These are phyloP conservation scores for Prinsepia uniflora DNA, from an alignment of 306 rosid genomes.

Conservation along the genomic window DNA sequence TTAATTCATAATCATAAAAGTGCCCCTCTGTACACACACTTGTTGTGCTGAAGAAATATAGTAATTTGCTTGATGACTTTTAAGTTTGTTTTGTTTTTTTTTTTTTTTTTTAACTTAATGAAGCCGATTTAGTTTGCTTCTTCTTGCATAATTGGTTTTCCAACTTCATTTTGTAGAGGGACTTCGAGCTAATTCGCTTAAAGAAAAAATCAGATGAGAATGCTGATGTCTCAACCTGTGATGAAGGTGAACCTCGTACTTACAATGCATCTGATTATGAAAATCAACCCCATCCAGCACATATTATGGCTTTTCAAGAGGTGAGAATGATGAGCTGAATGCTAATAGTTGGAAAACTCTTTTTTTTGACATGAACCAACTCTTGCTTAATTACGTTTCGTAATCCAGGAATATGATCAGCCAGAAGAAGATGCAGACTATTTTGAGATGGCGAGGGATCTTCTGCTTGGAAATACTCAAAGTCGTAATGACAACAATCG, in stretches of 20 bases:
- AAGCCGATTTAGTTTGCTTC: neutral
- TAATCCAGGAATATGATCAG: constrained; percentile 6
- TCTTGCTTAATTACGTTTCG: constrained; percentile 9
- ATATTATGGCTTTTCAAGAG: constrained; percentile 1
- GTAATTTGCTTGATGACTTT: neutral
- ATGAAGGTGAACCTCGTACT: constrained; percentile 35
- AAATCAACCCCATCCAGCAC: neutral
- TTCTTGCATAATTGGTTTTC: neutral
- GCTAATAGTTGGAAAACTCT: neutral
- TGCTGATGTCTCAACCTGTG: neutral
- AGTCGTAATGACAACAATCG: neutral
- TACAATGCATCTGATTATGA: constrained; percentile 16
- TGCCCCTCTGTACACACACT: too few relatives aligned
- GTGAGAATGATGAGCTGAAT: constrained; percentile 34
- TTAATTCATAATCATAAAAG: too few relatives aligned
- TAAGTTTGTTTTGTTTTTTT: neutral
- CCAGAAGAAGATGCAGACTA: neutral
- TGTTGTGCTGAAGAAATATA: neutral
- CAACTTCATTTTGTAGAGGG: constrained; percentile 34
- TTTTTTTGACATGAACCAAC: neutral
- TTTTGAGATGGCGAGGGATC: neutral
- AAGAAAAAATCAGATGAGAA: constrained; percentile 26
- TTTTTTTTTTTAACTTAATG: neutral
- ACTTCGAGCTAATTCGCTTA: constrained; percentile 48
- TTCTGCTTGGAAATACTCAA: neutral